phyloP scores from a whole-genome alignment of 1,284 basidiomycete species.

The Ceratobasidium sp. region DNA sequence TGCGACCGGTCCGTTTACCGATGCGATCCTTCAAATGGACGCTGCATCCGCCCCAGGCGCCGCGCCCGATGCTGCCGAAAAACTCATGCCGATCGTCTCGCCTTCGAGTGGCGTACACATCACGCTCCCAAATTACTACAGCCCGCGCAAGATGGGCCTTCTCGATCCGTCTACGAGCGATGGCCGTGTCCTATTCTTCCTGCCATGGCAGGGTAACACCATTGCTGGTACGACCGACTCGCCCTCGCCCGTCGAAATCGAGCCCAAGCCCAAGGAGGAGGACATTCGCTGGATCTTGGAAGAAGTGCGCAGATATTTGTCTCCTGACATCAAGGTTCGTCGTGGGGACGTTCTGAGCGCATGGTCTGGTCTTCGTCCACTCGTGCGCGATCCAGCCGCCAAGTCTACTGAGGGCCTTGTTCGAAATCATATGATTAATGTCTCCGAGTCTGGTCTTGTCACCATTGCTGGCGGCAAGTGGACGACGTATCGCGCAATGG shows the following conservation, averaged over 20 bases:
- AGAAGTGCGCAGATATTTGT: constrained; percentile 88
- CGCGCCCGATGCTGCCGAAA: constrained; percentile 63
- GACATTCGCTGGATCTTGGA: constrained; percentile 97
- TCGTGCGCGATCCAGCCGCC: constrained; percentile 85
- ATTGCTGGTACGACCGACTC: constrained; percentile 97
- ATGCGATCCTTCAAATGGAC: constrained; percentile 82
- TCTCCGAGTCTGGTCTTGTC: constrained; percentile 80
- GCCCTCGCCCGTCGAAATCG: constrained; percentile 75
- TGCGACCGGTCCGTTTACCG: constrained; percentile 94
- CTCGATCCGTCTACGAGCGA: constrained; percentile 96
- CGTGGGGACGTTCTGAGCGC: constrained; percentile 97
- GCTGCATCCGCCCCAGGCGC: constrained; percentile 31
- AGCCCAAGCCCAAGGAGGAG: constrained; percentile 88
- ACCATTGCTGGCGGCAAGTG: constrained; percentile 99
- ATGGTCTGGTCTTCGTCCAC: constrained; percentile 91
- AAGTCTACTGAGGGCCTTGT: constrained; percentile 89
- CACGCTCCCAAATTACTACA: constrained; percentile 96
- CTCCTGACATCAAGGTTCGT: constrained; percentile 91
- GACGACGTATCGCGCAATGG: constrained; percentile 98
- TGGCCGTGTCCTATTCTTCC: constrained; percentile 97
- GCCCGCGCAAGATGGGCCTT: constrained; percentile 93
- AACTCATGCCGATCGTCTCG: constrained; percentile 86
- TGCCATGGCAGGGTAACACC: constrained; percentile 98
- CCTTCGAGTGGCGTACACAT: constrained; percentile 95
- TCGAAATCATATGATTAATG: constrained; percentile 93